Evolutionary conservation across 148 eudicot genomes (phyloP).

Genomic region (Chenopodium berlandieri): DNA sequence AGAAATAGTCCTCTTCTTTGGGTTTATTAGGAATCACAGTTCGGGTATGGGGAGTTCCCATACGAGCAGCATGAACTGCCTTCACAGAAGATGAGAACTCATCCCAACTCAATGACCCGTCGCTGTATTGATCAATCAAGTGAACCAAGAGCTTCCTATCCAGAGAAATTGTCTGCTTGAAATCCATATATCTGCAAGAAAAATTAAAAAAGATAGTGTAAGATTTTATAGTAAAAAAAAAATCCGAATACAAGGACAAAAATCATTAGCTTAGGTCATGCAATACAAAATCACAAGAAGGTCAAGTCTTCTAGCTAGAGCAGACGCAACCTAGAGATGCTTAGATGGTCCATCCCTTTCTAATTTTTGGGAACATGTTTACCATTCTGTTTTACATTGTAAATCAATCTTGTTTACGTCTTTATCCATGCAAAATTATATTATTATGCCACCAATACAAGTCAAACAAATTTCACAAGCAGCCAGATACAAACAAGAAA

Average conservation of each 20-base stretch:
- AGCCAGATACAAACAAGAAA: background rate
- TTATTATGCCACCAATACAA: background rate
- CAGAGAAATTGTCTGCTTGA: slow-evolving; percentile 44
- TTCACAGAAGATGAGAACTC: slow-evolving; percentile 42
- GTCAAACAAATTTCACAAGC: background rate
- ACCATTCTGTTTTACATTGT: background rate
- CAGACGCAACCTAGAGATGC: background rate
- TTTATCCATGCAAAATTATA: slow-evolving; percentile 1
- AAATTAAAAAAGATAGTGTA: background rate
- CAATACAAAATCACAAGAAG: background rate
- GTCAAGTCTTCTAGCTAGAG: background rate
- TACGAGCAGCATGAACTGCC: slow-evolving; percentile 43
- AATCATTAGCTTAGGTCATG: background rate
- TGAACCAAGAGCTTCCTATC: slow-evolving; percentile 46
- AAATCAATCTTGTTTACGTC: background rate
- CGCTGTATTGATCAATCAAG: slow-evolving; percentile 38
- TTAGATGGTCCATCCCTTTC: background rate
- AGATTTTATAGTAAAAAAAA: background rate
- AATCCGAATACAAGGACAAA: background rate
- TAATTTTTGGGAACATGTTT: background rate
- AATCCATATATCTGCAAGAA: slow-evolving; percentile 37
- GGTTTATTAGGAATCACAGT: slow-evolving; percentile 43
- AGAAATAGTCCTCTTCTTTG: slow-evolving; percentile 59
- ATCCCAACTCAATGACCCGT: slow-evolving; percentile 43
- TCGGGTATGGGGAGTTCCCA: slow-evolving; percentile 44